Evolutionary conservation across 331 rosid species (phyloP), one percentile per base, ranked within the genome.

Genomic region (Saraca asoca): DNA sequence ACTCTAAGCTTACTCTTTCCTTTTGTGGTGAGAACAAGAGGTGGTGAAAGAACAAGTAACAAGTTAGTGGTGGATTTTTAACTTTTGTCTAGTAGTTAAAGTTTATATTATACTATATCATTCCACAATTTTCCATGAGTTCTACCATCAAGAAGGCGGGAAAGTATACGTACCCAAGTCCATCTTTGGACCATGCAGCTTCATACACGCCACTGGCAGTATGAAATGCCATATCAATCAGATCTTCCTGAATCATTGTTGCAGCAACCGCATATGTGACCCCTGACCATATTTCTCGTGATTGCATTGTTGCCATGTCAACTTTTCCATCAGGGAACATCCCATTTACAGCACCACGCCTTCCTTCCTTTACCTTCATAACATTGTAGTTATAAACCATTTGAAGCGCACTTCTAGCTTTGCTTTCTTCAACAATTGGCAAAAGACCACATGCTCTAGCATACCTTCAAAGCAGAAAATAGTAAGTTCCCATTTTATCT

Each of bases 231-330:
- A 79, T 76, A 62, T 85, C 96, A 72, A 71, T 61, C 91, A 87
- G 70, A 75, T 85, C 81, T 81, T 93, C 96, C 56, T 93, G 94
- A 79, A 93, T 87, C 98, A 93, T 89, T 16, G 94, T 70, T 60
- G 98, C 98, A 76, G 98, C 98, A 70, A 89, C 68, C 31, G 86
- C 95, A 18, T 93, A 93, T 15, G 98, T 93, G 38, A 89, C 96
- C 68, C 98, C 98, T 0, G 98, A 73, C 98, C 98, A 93, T 87
- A 93, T 85, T 87, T 93, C 98, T 75, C 90, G 80, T 0, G 96
- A 93, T 75, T 93, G 96, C 94, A 93, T 19, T 0, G 94, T 29
- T 6, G 95, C 66, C 78, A 72, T 78, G 81, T 93, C 98, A 54
- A 89, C 91, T 35, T 59, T 79, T 72, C 98, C 98, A 81, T 93